Evolutionary conservation across 768 basidiomycete species (phyloP).

Genomic region (Favolaschia claudopus): DNA sequence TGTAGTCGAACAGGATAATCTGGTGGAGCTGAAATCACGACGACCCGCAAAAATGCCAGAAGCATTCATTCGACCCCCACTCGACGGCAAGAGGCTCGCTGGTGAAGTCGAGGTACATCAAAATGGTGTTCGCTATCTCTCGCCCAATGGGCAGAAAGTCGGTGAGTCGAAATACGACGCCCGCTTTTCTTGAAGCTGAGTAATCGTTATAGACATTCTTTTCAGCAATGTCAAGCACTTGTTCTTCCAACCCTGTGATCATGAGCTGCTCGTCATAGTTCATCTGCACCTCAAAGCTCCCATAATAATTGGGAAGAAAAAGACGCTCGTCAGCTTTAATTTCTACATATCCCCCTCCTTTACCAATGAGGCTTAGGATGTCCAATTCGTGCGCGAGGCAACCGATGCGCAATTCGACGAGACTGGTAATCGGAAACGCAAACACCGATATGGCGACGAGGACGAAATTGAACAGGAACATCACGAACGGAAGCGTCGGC

Average conservation of each 20-base stretch:
- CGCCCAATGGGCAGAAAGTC: slow-evolving; percentile 88
- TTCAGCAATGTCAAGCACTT: slow-evolving; percentile 98
- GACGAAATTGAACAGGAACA: slow-evolving; percentile 99
- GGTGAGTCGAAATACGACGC: slow-evolving; percentile 72
- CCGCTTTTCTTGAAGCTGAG: background rate
- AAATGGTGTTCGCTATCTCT: slow-evolving; percentile 94
- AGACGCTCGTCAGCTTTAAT: slow-evolving; percentile 76
- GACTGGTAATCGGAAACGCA: slow-evolving; percentile 97
- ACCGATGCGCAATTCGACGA: slow-evolving; percentile 98
- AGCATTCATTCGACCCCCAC: slow-evolving; percentile 91
- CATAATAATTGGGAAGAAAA: slow-evolving; percentile 99
- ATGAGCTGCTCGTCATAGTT: slow-evolving; percentile 92
- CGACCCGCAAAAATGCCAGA: slow-evolving; percentile 88
- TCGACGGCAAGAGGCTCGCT: slow-evolving; percentile 93
- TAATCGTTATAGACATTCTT: slow-evolving; percentile 72
- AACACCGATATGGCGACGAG: slow-evolving; percentile 96
- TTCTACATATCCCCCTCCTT: slow-evolving; percentile 4
- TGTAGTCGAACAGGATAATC: slow-evolving; percentile 92
- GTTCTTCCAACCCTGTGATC: slow-evolving; percentile 98
- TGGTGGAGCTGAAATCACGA: slow-evolving; percentile 89
- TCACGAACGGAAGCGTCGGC: slow-evolving; percentile 90
- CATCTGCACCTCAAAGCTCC: slow-evolving; percentile 94
- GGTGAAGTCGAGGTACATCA: slow-evolving; percentile 99
- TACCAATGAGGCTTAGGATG: slow-evolving; percentile 81
- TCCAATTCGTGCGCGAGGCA: slow-evolving; percentile 98